These are phyloP conservation scores for Tricholoma flavovirens DNA, from an alignment of 768 basidiomycete species.

Conservation along the genomic window DNA sequence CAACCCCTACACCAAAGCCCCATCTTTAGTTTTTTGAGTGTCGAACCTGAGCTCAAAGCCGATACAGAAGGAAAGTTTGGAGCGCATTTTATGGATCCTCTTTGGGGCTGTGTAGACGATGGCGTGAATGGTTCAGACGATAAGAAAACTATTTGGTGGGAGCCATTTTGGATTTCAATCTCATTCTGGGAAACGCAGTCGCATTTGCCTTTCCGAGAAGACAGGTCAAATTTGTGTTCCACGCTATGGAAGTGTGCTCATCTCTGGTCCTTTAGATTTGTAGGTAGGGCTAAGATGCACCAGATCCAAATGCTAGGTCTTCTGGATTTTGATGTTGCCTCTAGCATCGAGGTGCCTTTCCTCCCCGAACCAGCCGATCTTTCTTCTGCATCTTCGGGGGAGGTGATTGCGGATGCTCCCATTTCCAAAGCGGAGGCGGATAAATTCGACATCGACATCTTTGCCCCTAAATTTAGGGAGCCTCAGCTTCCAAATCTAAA, in stretches of 20 bases:
- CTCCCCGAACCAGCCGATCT: conserved; percentile 41
- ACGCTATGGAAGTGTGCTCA: not conserved
- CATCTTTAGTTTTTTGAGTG: conserved; percentile 81
- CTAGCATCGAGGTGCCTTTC: conserved; percentile 84
- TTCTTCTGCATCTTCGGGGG: conserved; percentile 27
- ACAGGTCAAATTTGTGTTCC: conserved; percentile 45
- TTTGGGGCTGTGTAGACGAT: conserved; percentile 69
- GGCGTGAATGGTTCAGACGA: conserved; percentile 26
- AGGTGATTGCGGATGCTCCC: conserved; percentile 28
- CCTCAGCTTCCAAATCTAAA: conserved; percentile 21
- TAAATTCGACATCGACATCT: conserved; percentile 68
- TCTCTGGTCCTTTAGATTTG: conserved; percentile 50
- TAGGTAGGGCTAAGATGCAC: conserved; percentile 95
- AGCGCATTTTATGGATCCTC: conserved; percentile 52
- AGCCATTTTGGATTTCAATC: conserved; percentile 80
- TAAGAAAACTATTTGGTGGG: conserved; percentile 77
- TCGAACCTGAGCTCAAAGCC: conserved; percentile 44
- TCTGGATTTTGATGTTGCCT: conserved; percentile 85
- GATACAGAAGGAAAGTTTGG: conserved; percentile 45
- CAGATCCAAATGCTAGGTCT: conserved; percentile 94
- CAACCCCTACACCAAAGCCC: conserved; percentile 91
- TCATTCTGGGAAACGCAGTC: conserved; percentile 86
- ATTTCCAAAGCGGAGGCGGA: conserved; percentile 56
- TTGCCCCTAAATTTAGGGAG: conserved; percentile 46
- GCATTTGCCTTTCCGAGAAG: conserved; percentile 75